phyloP scores from a whole-genome alignment of 176 grass and related monocot genomes.

The Phoenix dactylifera region DNA sequence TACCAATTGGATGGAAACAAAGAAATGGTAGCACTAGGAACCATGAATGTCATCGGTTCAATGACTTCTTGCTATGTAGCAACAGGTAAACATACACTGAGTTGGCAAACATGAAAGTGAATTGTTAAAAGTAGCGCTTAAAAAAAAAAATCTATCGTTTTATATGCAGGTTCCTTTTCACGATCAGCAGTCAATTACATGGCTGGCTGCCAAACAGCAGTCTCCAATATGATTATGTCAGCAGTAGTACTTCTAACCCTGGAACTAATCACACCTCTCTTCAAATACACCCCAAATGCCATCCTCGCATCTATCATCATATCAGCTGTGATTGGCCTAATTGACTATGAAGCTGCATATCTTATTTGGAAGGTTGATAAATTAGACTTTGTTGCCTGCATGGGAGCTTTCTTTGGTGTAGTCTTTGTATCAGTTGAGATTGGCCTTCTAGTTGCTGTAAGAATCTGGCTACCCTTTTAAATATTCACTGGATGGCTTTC shows the following conservation, averaged over 20 bases:
- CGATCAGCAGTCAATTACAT: constrained; percentile 95
- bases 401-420: constrained; percentile 91
- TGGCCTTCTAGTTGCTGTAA: constrained; percentile 91
- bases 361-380: constrained; percentile 98
- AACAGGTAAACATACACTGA: constrained; percentile 33
- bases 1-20: constrained; percentile 95
- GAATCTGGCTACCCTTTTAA: not conserved
- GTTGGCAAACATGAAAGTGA: no score
- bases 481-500: no score
- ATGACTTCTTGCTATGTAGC: constrained; percentile 94
- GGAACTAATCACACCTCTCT: constrained; percentile 81
- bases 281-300: constrained; percentile 88
- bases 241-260: constrained; percentile 73
- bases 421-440: constrained; percentile 79
- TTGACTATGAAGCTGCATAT: constrained; percentile 72
- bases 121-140: no score
- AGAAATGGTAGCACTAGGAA: constrained; percentile 94
- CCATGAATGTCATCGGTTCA: constrained; percentile 85
- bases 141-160: not conserved
- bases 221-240: constrained; percentile 91
- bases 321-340: constrained; percentile 61
- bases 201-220: constrained; percentile 73
- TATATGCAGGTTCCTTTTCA: constrained; percentile 74
- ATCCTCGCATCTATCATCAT: constrained; percentile 89
- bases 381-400: constrained; percentile 87